These are phyloP conservation scores for Monosporascus sp. DNA, from an alignment of 2,329 filamentous ascomycete species.

Conservation along the genomic window DNA sequence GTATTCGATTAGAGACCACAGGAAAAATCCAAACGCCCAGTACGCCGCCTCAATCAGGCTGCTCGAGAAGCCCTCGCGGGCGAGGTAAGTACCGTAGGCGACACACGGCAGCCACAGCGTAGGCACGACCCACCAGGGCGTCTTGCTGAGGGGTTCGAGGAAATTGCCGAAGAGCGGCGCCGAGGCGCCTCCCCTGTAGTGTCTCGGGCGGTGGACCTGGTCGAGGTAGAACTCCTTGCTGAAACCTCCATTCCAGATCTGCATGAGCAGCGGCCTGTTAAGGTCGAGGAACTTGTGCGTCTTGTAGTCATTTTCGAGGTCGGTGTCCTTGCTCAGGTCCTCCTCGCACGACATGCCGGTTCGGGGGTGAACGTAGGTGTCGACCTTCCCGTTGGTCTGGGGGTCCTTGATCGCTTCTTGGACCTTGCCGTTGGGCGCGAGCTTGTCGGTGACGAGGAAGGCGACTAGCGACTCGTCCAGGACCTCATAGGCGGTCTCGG, in stretches of 20 bases:
- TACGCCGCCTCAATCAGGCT: constrained; percentile 47
- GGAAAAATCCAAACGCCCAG: constrained; percentile 63
- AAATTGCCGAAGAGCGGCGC: constrained; percentile 97
- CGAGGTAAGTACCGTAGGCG: constrained; percentile 63
- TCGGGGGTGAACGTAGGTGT: constrained; percentile 43
- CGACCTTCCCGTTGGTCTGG: constrained; percentile 28
- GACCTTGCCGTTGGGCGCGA: constrained; percentile 31
- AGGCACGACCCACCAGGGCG: constrained; percentile 89
- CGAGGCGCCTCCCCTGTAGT: constrained; percentile 89
- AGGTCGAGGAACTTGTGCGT: constrained; percentile 93
- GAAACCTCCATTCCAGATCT: constrained; percentile 86
- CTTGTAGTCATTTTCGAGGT: constrained; percentile 69
- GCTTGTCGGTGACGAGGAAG: constrained; percentile 62
- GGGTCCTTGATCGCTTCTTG: constrained; percentile 27
- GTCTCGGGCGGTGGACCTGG: constrained; percentile 89
- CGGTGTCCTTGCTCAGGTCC: constrained; percentile 82
- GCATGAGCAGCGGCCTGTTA: constrained; percentile 73
- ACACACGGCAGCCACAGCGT: constrained; percentile 79
- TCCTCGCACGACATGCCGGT: constrained; percentile 89
- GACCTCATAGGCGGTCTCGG: constrained; percentile 92
- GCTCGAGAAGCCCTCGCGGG: constrained; percentile 54
- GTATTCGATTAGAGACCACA: constrained; percentile 94
- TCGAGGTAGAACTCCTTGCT: constrained; percentile 94
- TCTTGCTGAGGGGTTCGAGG: constrained; percentile 93
- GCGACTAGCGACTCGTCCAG: constrained; percentile 82